These are phyloP conservation scores for Bryum argenteum DNA, from an alignment of 225 moss, liverwort and hornwort genomes.

Conservation along the genomic window DNA sequence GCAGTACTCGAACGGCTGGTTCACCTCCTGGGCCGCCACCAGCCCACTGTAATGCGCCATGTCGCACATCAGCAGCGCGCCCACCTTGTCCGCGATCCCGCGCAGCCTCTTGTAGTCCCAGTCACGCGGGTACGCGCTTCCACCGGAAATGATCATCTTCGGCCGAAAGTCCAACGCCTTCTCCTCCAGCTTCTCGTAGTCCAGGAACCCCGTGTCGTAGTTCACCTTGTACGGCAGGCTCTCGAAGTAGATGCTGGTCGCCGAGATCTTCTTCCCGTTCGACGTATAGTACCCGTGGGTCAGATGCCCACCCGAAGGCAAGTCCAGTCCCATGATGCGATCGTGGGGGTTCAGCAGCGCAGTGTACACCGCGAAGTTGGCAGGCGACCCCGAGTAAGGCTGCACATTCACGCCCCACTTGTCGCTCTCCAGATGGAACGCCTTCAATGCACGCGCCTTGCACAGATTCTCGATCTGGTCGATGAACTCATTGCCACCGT, in stretches of 20 bases:
- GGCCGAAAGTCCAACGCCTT: slow-evolving; percentile 93
- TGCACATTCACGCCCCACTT: slow-evolving; percentile 76
- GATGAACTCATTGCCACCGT: slow-evolving; percentile 67
- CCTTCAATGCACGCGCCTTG: slow-evolving; percentile 59
- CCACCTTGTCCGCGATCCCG: slow-evolving; percentile 79
- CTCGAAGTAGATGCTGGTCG: slow-evolving; percentile 94
- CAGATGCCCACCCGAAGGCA: slow-evolving; percentile 75
- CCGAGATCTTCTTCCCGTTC: slow-evolving; percentile 94
- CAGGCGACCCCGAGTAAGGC: slow-evolving; percentile 66
- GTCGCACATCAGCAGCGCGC: slow-evolving; percentile 89
- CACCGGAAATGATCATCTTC: slow-evolving; percentile 92
- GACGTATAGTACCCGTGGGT: slow-evolving; percentile 94
- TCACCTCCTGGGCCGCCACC: slow-evolving; percentile 86
- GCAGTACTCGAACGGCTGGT: slow-evolving; percentile 86
- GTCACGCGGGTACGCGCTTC: slow-evolving; percentile 90
- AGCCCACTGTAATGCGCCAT: slow-evolving; percentile 96
- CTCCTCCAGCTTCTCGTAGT: slow-evolving; percentile 95
- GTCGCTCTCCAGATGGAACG: slow-evolving; percentile 50
- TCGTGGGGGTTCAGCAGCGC: slow-evolving; percentile 66
- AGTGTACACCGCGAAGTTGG: slow-evolving; percentile 71
- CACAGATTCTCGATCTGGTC: slow-evolving; percentile 66
- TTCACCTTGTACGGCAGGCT: slow-evolving; percentile 98
- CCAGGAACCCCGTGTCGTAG: slow-evolving; percentile 77
- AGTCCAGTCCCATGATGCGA: slow-evolving; percentile 68
- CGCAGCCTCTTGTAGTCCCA: slow-evolving; percentile 83